A percentile compares a stretch with the other conserved stretches of the same genome.
phyloP scores from a whole-genome alignment of 2,329 filamentous ascomycete species.

The Ascochyta lentis region DNA sequence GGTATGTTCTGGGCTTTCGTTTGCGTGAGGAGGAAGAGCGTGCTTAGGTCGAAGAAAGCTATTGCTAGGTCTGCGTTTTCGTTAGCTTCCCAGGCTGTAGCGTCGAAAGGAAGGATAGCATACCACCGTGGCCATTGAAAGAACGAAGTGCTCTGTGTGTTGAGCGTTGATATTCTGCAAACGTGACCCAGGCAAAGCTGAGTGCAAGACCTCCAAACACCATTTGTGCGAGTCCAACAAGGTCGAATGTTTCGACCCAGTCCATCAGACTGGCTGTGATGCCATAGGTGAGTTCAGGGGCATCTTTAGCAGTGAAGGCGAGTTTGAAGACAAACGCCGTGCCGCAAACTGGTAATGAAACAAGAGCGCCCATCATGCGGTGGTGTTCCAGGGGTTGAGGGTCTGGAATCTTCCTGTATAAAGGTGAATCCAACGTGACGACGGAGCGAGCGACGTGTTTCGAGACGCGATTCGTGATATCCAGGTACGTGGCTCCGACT shows the following conservation, averaged over 20 bases:
- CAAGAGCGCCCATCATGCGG: conserved; percentile 39
- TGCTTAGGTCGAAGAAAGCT: conserved; percentile 67
- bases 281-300: conserved; percentile 72
- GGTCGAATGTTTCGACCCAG: conserved; percentile 51
- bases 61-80: conserved; percentile 53
- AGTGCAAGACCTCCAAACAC: conserved; percentile 49
- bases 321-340: conserved; percentile 84
- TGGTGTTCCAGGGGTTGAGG: conserved; percentile 34
- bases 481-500: conserved; percentile 72
- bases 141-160: conserved; percentile 21
- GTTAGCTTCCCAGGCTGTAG: conserved; percentile 11
- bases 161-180: conserved; percentile 37
- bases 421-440: conserved; percentile 28
- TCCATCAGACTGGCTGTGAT: conserved; percentile 54
- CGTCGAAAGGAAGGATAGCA: neutral
- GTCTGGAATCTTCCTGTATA: conserved; percentile 22
- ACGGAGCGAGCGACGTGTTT: conserved; percentile 40
- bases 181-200: conserved; percentile 37
- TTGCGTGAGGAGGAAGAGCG: conserved; percentile 84
- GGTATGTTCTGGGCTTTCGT: conserved; percentile 85
- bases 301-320: conserved; percentile 84
- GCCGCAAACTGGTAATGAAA: conserved; percentile 53
- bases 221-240: conserved; percentile 41
- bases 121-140: conserved; percentile 36
- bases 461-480: conserved; percentile 59